These are phyloP conservation scores for Saccharomycopsis fodiens DNA, from an alignment of 805 yeast genomes.

Conservation along the genomic window DNA sequence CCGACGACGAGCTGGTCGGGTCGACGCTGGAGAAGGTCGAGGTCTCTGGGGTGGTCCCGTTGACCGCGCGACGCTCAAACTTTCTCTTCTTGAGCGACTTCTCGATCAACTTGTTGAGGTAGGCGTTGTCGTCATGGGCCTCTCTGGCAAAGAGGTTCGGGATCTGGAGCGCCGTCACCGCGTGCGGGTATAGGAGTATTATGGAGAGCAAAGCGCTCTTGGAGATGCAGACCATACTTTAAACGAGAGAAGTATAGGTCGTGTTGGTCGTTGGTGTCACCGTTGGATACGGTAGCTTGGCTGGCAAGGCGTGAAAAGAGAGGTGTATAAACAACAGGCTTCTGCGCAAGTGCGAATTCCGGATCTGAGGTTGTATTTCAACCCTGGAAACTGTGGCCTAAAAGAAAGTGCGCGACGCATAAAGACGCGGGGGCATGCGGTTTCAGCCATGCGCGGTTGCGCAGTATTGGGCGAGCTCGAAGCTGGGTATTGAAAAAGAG, in stretches of 20 bases:
- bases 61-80: conserved; percentile 7
- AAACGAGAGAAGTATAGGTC: no score
- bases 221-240: not conserved
- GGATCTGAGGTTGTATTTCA: conserved; percentile 1
- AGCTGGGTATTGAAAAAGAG: no score
- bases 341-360: no score
- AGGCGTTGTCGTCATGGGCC: conserved; percentile 12
- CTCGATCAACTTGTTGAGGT: conserved; percentile 15
- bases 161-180: conserved; percentile 3
- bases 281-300: no score
- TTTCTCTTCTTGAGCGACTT: conserved; percentile 17
- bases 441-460: no score
- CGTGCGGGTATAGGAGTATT: not conserved
- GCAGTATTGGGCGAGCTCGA: no score
- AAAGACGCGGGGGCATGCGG: no score
- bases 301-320: not conserved
- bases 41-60: not conserved
- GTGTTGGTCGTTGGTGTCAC: no score
- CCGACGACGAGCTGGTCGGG: not conserved
- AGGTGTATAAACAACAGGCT: not conserved
- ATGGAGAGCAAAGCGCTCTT: not conserved
- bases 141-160: conserved; percentile 6
- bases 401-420: not conserved
- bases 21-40: not conserved
- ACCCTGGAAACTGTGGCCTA: not conserved